Evolutionary conservation across 2,329 filamentous ascomycete species (phyloP).

Genomic region (Ascochyta lentis): DNA sequence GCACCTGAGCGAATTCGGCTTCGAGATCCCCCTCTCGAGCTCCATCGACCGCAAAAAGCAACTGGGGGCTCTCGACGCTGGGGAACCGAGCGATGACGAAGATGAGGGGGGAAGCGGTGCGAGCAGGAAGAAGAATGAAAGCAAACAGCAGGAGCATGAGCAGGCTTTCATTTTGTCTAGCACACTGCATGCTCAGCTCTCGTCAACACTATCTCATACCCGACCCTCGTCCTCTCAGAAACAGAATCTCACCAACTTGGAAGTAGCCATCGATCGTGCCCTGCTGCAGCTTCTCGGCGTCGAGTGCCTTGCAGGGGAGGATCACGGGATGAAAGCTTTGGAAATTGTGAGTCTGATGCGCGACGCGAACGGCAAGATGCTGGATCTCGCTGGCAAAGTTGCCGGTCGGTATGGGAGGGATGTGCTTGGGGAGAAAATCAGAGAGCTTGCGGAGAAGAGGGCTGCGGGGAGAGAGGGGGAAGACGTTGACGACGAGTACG

Average conservation of each 20-base stretch:
- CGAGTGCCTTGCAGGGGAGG: conserved; percentile 92
- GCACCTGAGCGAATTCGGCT: conserved; percentile 92
- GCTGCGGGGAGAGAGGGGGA: conserved; percentile 67
- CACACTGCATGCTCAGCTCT: conserved; percentile 74
- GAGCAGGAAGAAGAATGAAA: conserved; percentile 25
- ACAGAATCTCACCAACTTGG: conserved; percentile 70
- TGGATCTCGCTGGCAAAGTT: conserved; percentile 89
- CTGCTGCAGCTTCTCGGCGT: conserved; percentile 85
- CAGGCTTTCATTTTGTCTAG: conserved; percentile 80
- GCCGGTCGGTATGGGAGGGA: conserved; percentile 82
- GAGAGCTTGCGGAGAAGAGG: conserved; percentile 77
- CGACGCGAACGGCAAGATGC: conserved; percentile 84
- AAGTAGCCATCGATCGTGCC: conserved; percentile 88
- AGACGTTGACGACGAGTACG: conserved; percentile 24
- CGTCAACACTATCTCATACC: conserved; percentile 75
- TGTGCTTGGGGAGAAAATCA: conserved; percentile 88
- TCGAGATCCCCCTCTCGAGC: conserved; percentile 79
- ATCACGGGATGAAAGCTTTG: conserved; percentile 90
- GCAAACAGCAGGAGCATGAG: conserved; percentile 71
- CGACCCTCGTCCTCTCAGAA: conserved; percentile 70
- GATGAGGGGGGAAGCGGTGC: not conserved
- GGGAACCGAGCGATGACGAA: conserved; percentile 44
- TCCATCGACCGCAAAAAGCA: conserved; percentile 47
- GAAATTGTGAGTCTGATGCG: conserved; percentile 88
- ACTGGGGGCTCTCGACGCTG: conserved; percentile 36